phyloP scores from a whole-genome alignment of 106 monocot species.

The Amphibolis antarctica region DNA sequence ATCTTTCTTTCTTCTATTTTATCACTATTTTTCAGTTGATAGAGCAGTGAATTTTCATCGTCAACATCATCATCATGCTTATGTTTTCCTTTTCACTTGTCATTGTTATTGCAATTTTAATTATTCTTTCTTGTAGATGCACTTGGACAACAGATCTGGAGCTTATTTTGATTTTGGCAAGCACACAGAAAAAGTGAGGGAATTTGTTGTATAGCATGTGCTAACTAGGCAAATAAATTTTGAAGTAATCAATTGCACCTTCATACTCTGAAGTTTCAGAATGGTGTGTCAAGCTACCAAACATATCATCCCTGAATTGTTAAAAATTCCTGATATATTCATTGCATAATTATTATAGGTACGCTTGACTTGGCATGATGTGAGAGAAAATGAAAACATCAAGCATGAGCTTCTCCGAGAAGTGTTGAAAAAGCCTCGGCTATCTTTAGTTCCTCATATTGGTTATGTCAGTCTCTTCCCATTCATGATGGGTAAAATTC shows the following conservation, averaged over 20 bases:
- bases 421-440: constrained; percentile 40
- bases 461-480: constrained; percentile 93
- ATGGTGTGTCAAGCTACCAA: neutral
- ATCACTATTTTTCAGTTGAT: too few relatives aligned
- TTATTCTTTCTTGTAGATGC: constrained; percentile 40
- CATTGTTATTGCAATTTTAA: neutral
- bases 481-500: constrained; percentile 94
- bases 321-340: neutral
- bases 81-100: neutral
- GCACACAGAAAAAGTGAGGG: constrained; percentile 78
- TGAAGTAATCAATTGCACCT: neutral
- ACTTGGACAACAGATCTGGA: constrained; percentile 70
- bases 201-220: neutral
- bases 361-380: constrained; percentile 69
- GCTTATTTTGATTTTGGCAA: constrained; percentile 92
- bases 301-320: neutral
- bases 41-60: too few relatives aligned
- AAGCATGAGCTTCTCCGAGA: constrained; percentile 62
- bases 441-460: constrained; percentile 69
- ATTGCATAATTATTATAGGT: constrained; percentile 32
- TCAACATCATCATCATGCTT: too few relatives aligned
- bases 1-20: too few relatives aligned
- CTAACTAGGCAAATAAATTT: neutral
- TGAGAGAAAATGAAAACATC: constrained; percentile 19
- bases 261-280: neutral